Evolutionary conservation across 371 early-diverging fungal species (phyloP).

Genomic region (Mortierella sp.): DNA sequence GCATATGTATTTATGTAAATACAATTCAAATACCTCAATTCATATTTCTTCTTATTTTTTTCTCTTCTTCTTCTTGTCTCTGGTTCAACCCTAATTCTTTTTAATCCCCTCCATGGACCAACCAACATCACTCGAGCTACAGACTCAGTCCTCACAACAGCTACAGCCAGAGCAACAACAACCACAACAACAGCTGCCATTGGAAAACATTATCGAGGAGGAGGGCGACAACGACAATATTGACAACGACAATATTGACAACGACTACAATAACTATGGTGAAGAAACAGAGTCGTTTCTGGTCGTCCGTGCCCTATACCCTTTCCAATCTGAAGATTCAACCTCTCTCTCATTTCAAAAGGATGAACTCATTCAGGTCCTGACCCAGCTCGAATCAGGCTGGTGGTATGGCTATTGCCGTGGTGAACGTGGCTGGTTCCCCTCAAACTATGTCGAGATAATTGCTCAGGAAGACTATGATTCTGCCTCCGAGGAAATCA

Average conservation of each 20-base stretch:
- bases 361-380: slow-evolving; percentile 86
- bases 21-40: neutral
- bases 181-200: slow-evolving; percentile 4
- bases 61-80: neutral
- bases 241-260: slow-evolving; percentile 6
- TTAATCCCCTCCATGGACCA: neutral
- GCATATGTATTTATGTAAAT: too few species aligned
- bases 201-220: neutral
- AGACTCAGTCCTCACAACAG: slow-evolving; percentile 1
- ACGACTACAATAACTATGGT: slow-evolving; percentile 3
- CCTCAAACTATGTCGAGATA: slow-evolving; percentile 57
- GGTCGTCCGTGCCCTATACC: slow-evolving; percentile 53
- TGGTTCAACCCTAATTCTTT: neutral
- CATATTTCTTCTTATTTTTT: neutral
- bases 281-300: slow-evolving; percentile 31
- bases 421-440: slow-evolving; percentile 87
- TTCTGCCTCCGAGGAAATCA: slow-evolving; percentile 14
- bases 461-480: slow-evolving; percentile 34
- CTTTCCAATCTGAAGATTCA: slow-evolving; percentile 40
- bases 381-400: slow-evolving; percentile 85
- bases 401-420: slow-evolving; percentile 92
- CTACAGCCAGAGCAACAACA: neutral
- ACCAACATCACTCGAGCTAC: slow-evolving; percentile 1
- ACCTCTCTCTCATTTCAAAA: slow-evolving; percentile 78
- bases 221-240: neutral